These are phyloP conservation scores for Candida manassasensis DNA, from an alignment of 805 yeast species.

Conservation along the genomic window DNA sequence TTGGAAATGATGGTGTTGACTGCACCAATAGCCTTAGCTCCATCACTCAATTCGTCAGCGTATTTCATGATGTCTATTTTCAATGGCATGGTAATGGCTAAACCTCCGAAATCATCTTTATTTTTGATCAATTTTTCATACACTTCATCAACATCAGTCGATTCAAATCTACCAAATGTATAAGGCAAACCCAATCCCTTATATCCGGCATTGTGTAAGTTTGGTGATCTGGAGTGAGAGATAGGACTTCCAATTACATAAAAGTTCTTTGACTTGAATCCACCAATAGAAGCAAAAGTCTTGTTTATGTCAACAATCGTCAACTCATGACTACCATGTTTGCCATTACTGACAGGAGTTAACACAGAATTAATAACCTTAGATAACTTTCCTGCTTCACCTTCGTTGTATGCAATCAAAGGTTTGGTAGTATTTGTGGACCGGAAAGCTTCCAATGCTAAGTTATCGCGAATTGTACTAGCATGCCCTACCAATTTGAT, in stretches of 20 bases:
- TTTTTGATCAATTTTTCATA: constrained; percentile 44
- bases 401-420: constrained; percentile 80
- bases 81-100: constrained; percentile 91
- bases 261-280: constrained; percentile 51
- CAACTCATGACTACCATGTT: constrained; percentile 65
- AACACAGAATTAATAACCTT: constrained; percentile 68
- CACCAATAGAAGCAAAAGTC: constrained; percentile 56
- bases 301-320: constrained; percentile 61
- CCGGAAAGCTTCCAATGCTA: constrained; percentile 67
- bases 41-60: constrained; percentile 61
- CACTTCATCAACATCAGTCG: constrained; percentile 57
- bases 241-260: constrained; percentile 81
- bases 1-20: constrained; percentile 78
- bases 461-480: constrained; percentile 56
- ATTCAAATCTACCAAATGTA: constrained; percentile 60
- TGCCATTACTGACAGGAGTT: constrained; percentile 72
- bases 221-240: constrained; percentile 84
- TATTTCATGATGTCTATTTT: constrained; percentile 74
- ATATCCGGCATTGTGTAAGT: constrained; percentile 78
- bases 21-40: constrained; percentile 86
- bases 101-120: constrained; percentile 73
- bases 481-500: constrained; percentile 86
- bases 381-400: constrained; percentile 69
- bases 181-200: constrained; percentile 74
- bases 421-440: constrained; percentile 51